Evolutionary conservation across 169 alveolate genomes (phyloP).

Genomic region (Amoebophrya sp.): DNA sequence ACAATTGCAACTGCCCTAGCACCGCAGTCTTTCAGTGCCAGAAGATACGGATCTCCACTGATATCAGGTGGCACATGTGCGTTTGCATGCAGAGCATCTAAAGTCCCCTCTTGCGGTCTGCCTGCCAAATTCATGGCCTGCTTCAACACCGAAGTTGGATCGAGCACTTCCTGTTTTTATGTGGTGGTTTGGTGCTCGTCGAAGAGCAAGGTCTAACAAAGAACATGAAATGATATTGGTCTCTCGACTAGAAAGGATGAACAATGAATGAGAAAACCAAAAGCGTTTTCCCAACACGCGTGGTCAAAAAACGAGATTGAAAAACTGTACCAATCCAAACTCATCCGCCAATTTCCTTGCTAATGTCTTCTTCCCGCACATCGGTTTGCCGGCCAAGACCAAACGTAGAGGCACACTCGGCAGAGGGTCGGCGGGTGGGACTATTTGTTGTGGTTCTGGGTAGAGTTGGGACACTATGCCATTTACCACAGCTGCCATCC

Average conservation of each 20-base stretch:
- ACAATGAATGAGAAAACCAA: too few species aligned
- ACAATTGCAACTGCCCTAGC: background rate
- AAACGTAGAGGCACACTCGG: background rate
- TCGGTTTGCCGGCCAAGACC: background rate
- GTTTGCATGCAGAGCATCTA: background rate
- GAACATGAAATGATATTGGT: too few species aligned
- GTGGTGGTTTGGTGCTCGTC: too few species aligned
- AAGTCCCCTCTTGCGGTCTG: background rate
- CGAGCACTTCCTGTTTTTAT: background rate
- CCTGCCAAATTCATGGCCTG: background rate
- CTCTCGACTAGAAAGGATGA: too few species aligned
- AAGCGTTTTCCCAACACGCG: too few species aligned
- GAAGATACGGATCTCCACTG: background rate
- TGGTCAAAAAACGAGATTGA: too few species aligned
- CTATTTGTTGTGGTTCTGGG: background rate
- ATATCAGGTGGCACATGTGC: background rate
- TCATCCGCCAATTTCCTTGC: background rate
- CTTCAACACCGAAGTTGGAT: background rate
- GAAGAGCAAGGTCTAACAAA: too few species aligned
- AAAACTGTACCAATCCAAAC: background rate
- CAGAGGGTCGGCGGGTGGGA: background rate
- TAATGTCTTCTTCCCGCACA: background rate
- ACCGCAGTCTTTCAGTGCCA: background rate
- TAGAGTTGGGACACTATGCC: background rate
- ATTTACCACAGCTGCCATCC: background rate